These are phyloP conservation scores for Coniferiporia weirii DNA, from an alignment of 1,284 basidiomycete species.

Conservation along the genomic window DNA sequence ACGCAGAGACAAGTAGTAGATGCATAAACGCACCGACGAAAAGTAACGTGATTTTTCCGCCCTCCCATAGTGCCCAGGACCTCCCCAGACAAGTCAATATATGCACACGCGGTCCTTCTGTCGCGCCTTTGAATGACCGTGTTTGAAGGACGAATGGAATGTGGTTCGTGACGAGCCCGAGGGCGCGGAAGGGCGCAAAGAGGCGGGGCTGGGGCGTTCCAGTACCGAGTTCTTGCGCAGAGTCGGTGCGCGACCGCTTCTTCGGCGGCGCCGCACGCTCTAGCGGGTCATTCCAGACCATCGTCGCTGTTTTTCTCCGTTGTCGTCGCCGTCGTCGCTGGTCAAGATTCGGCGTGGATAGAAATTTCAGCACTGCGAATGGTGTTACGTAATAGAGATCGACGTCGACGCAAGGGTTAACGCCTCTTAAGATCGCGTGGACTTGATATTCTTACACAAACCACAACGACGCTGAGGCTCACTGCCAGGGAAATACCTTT, in stretches of 20 bases:
- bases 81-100: constrained; percentile 86
- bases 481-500: neutral
- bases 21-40: constrained; percentile 75
- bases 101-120: constrained; percentile 76
- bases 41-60: constrained; percentile 85
- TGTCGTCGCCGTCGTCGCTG: neutral
- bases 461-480: neutral
- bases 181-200: constrained; percentile 92
- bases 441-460: neutral
- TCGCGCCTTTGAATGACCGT: constrained; percentile 81
- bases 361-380: neutral
- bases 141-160: constrained; percentile 88
- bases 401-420: neutral
- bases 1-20: constrained; percentile 3
- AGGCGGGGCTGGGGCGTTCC: constrained; percentile 44
- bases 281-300: constrained; percentile 4
- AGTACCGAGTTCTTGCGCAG: neutral
- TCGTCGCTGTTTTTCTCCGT: neutral
- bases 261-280: constrained; percentile 21
- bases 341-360: neutral
- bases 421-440: neutral
- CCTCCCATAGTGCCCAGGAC: constrained; percentile 97
- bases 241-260: constrained; percentile 21
- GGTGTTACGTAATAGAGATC: neutral
- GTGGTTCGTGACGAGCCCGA: constrained; percentile 90